Conservation (phyloP, 768 basidiomycete genomes). For the Termitomyces sp. region DNA sequence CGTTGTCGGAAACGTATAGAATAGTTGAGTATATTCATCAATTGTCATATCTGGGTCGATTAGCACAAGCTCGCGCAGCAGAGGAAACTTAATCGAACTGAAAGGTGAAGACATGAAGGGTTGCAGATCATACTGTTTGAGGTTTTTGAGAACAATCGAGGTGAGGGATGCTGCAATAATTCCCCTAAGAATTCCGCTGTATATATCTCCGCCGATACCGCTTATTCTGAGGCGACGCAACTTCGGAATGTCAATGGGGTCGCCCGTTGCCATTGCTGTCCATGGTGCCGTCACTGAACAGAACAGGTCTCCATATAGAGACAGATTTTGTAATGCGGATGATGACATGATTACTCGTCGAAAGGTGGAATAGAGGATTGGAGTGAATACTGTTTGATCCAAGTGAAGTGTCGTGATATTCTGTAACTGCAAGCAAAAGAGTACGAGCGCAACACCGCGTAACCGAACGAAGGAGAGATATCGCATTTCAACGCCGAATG, state of each 20-base stretch:
- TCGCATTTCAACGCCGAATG: conserved; percentile 20
- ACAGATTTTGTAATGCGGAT: conserved; percentile 31
- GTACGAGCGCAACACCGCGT: conserved; percentile 35
- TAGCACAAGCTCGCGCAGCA: conserved; percentile 31
- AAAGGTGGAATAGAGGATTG: conserved; percentile 30
- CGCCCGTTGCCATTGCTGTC: conserved; percentile 13
- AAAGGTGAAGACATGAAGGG: conserved; percentile 22
- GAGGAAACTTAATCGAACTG: conserved; percentile 22
- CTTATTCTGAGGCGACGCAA: conserved; percentile 37
- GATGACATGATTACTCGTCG: conserved; percentile 27
- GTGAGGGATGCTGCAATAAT: conserved; percentile 33
- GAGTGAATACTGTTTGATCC: conserved; percentile 31
- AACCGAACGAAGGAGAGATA: conserved; percentile 34
- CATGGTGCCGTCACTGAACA: conserved; percentile 13
- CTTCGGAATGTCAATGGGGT: conserved; percentile 25
- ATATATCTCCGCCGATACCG: conserved; percentile 29
- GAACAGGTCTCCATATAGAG: conserved; percentile 39
- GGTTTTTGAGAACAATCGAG: conserved; percentile 36
- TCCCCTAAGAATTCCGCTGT: conserved; percentile 30
- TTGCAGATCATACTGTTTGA: conserved; percentile 37
- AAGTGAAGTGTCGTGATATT: conserved; percentile 36
- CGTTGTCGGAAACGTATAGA: conserved; percentile 27
- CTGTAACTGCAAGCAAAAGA: conserved; percentile 33
- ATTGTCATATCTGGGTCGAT: conserved; percentile 34
- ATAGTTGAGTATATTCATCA: conserved; percentile 22